Conservation (phyloP, 306 rosid genomes). For the Mimosa bimucronata region DNA sequence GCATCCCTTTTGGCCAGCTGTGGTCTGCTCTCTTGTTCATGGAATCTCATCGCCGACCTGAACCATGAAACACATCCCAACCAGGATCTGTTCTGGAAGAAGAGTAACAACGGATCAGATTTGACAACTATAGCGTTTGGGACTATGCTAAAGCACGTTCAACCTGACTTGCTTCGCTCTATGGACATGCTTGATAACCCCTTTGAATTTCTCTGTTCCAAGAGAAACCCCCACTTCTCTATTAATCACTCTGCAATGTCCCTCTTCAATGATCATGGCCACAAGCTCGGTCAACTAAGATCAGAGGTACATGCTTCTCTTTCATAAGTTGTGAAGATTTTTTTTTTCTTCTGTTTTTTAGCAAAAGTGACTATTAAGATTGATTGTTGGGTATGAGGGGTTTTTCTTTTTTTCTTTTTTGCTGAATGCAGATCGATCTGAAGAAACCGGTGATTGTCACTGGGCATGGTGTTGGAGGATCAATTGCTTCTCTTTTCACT, state of each 20-base stretch:
- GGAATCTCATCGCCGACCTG: slow-evolving; percentile 28
- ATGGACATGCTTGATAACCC: slow-evolving; percentile 18
- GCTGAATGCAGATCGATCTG: slow-evolving; percentile 36
- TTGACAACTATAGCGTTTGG: slow-evolving; percentile 46
- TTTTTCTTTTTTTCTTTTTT: background rate
- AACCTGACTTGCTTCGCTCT: slow-evolving; percentile 37
- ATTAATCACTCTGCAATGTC: slow-evolving; percentile 40
- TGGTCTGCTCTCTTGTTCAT: slow-evolving; percentile 38
- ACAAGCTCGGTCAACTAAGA: slow-evolving; percentile 35
- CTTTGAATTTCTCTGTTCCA: slow-evolving; percentile 54
- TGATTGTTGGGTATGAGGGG: background rate
- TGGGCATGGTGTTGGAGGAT: slow-evolving; percentile 67
- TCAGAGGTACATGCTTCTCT: slow-evolving; percentile 46
- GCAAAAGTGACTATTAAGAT: background rate
- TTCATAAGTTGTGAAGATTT: background rate
- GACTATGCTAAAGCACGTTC: slow-evolving; percentile 16
- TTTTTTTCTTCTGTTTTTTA: background rate
- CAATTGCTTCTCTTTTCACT: slow-evolving; percentile 76
- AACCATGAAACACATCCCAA: background rate
- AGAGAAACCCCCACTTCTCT: slow-evolving; percentile 24
- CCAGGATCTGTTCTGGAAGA: background rate
- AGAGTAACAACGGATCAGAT: slow-evolving; percentile 4
- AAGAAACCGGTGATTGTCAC: slow-evolving; percentile 49
- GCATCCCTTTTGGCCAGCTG: slow-evolving; percentile 44
- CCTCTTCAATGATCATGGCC: slow-evolving; percentile 27